Evolutionary conservation across 2,329 filamentous ascomycete genomes (phyloP), one percentile per base, ranked within the genome.

Genomic region (Claviceps quebecensis): DNA sequence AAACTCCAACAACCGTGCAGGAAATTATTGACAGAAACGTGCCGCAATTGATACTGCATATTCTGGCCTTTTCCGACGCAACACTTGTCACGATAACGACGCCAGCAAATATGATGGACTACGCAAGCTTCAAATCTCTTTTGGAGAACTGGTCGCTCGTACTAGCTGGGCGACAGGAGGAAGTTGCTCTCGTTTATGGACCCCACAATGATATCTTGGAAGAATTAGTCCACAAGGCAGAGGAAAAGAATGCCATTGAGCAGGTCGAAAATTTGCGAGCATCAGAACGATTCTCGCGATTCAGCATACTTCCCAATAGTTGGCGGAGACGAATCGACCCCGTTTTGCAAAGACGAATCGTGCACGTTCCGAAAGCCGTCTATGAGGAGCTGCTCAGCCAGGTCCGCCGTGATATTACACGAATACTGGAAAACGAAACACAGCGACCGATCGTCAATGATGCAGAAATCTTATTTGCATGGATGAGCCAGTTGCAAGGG

Each of bases 141-240:
- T 34, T 54, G 1, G 29, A 54, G 14, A 52, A 52, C 34, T 54
- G 53, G 53, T 54, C 53, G 14, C 47, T 52, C 29, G 50, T 52
- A 29, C 36, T 54, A 37, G 47, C 47, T 11, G 50, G 53, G 16
- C 50, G 47, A 26, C 22, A 14, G 38, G 22, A 45, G 5, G 36
- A 38, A n/a, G 47, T 52, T 26, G 44, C 50, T 5, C 5, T 29
- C 9, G 47, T 50, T 9, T 43, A 50, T 45, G 53, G 50, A n/a
- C 22, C 44, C 14, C 38, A 45, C 17, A 47, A 29, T 3, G 53
- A 54, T 46, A 45, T 46, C 17, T 43, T 54, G 13, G 34, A 41
- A 34, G 45, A 48, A 29, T 26, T 52, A 14, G 47, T 52, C 7
- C 23, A 29, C 9, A 45, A 29, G 23, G 50, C 53, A 17, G 38